Base-by-base conservation (phyloP, 495 filamentous ascomycete species). In the Neurospora discreta region DNA sequence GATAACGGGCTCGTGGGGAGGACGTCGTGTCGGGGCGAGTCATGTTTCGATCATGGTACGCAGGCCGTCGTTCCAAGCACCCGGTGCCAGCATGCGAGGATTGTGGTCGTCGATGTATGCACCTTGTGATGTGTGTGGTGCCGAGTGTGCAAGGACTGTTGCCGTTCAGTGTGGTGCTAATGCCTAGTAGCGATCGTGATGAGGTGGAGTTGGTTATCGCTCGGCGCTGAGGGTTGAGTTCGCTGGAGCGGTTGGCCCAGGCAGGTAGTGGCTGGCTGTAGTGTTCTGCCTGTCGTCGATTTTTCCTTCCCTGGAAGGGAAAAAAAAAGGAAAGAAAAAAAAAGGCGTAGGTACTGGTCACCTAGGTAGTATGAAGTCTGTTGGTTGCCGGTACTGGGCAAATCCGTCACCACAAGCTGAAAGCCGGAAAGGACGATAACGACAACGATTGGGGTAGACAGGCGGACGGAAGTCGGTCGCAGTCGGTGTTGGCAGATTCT, bases 21-120 rank as follows among this genome's bases (percentile, higher is more conserved):
- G 72, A 74, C 68, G 74, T 76, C 75, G 75, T 77, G 74, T 79
- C 77, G 75, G 74, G 72, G 75, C 73, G 76, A 75, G 76, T 81
- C 81, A 83, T 83, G 77, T 78, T 81, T 71, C 70, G 74, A 38
- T 71, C 74, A 76, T 77, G 52, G 40, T 75, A 69, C 69, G 46
- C 70, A 72, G 42, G 72, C 58, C n/a, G 60, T 30, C 38, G 39
- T 74, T 68, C 65, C 70, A 46, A 74, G 13, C 69, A 71, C 72
- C 68, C 71, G 52, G 58, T 72, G 68, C 71, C 70, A 65, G 70
- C 74, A 73, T 73, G 70, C 70, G n/a, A 70, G 42, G 70, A 69
- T 71, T 33, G n/a, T 44, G 39, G 9, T 33, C 72, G 72, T 70
- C 71, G 67, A 38, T 41, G 72, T 71, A 33, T 73, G 33, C 43